These are phyloP conservation scores for Chaetomium sp. DNA, from an alignment of 2,329 filamentous ascomycete genomes.

Conservation along the genomic window DNA sequence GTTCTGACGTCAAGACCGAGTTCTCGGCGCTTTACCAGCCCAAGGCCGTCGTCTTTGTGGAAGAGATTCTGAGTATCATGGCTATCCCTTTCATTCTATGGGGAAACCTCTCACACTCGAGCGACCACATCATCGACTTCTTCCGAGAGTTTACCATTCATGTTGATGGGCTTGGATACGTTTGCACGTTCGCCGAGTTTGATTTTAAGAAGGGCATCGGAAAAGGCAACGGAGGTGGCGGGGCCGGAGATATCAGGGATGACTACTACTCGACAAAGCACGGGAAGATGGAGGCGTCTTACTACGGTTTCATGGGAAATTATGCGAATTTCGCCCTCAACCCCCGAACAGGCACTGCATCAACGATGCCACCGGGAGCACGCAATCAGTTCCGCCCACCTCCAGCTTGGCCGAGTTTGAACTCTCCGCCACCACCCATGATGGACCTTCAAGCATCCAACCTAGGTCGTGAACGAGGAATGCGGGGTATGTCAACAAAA, in stretches of 20 bases:
- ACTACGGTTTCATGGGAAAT: slow-evolving; percentile 90
- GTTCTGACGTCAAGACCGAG: slow-evolving; percentile 84
- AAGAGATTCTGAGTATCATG: slow-evolving; percentile 87
- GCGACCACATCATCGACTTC: slow-evolving; percentile 92
- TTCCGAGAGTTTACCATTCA: slow-evolving; percentile 97
- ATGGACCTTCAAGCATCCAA: slow-evolving; percentile 50
- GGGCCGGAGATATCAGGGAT: slow-evolving; percentile 60
- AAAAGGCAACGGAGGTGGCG: slow-evolving; percentile 35
- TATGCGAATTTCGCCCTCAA: slow-evolving; percentile 81
- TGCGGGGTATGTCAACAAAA: slow-evolving; percentile 35
- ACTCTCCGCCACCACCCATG: slow-evolving; percentile 47
- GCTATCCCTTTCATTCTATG: slow-evolving; percentile 86
- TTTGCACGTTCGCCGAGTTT: slow-evolving; percentile 96
- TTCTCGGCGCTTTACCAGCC: slow-evolving; percentile 88
- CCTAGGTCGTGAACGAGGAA: slow-evolving; percentile 39
- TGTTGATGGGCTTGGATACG: slow-evolving; percentile 90
- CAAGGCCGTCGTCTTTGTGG: slow-evolving; percentile 83
- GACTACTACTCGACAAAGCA: slow-evolving; percentile 95
- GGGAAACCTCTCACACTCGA: slow-evolving; percentile 78
- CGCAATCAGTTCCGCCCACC: slow-evolving; percentile 65
- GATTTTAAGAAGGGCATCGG: slow-evolving; percentile 80
- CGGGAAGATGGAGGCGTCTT: slow-evolving; percentile 96
- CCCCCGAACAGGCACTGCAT: slow-evolving; percentile 59
- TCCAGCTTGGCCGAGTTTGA: slow-evolving; percentile 65
- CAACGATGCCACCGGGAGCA: slow-evolving; percentile 49